A percentile compares a stretch with the other conserved stretches of the same genome.
Evolutionary conservation across 176 grass and related monocot genomes (phyloP).

Genomic region (Lolium multiflorum): DNA sequence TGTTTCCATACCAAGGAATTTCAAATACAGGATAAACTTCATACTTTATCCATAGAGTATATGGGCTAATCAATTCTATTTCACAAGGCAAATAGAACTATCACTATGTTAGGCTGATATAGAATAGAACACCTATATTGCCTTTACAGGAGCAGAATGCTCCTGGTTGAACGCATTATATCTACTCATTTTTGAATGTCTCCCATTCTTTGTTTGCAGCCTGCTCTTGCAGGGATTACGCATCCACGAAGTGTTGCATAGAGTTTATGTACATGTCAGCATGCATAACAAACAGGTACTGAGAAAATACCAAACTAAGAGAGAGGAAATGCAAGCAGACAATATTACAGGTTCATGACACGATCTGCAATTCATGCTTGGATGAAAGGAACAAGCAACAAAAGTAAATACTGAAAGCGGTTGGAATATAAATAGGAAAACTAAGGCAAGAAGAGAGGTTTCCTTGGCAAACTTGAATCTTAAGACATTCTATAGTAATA

Average conservation of each 20-base stretch:
- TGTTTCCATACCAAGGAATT: not conserved
- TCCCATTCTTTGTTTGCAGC: not conserved
- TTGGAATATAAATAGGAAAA: not conserved
- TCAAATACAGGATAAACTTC: not conserved
- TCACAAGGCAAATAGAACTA: not conserved
- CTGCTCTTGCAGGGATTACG: not conserved
- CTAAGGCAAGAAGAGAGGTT: not conserved
- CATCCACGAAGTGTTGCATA: not conserved
- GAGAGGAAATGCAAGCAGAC: not conserved
- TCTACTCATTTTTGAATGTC: not conserved
- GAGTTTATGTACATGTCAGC: constrained; percentile 5
- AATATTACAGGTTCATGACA: not conserved
- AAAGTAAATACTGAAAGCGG: not conserved
- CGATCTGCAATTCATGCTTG: not conserved
- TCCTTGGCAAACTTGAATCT: not conserved
- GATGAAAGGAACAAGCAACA: not conserved
- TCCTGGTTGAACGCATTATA: not conserved
- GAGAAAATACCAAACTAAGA: not conserved
- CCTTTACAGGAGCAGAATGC: constrained; percentile 9
- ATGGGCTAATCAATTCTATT: not conserved
- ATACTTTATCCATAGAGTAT: not conserved
- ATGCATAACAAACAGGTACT: not conserved
- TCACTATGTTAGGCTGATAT: not conserved
- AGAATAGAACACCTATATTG: not conserved
- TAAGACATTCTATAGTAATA: not conserved